phyloP scores from a whole-genome alignment of 306 rosid species.

The Gynostemma pentaphyllum region DNA sequence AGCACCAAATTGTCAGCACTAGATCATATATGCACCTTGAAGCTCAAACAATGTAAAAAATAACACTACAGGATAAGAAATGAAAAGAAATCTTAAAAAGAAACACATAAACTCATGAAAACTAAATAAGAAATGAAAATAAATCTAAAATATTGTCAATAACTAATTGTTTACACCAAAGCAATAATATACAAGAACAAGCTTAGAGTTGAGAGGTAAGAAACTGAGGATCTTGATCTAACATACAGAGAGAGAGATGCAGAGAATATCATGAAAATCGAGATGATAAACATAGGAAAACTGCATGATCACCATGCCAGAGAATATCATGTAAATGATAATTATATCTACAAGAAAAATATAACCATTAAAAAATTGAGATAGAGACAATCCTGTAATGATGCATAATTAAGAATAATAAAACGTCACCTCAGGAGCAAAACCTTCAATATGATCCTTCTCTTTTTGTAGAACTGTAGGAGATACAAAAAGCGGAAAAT shows the following conservation, averaged over 20 bases:
- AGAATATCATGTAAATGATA: too few relatives aligned
- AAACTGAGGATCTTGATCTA: not conserved
- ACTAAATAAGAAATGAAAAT: not conserved
- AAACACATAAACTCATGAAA: not conserved
- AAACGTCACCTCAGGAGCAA: constrained; percentile 95
- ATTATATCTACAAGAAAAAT: not conserved
- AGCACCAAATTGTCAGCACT: not conserved
- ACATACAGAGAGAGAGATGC: not conserved
- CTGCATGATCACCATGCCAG: not conserved
- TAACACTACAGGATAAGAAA: not conserved
- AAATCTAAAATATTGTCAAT: not conserved
- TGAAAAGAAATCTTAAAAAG: not conserved
- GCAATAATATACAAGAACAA: not conserved
- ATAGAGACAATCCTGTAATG: too few relatives aligned
- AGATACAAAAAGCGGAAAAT: constrained; percentile 89
- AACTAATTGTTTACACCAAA: not conserved
- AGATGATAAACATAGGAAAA: not conserved
- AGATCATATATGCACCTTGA: not conserved
- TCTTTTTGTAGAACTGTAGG: constrained; percentile 68
- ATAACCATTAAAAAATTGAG: not conserved
- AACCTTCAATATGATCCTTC: constrained; percentile 94
- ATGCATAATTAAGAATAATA: too few relatives aligned
- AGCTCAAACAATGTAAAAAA: not conserved
- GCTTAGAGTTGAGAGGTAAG: not conserved
- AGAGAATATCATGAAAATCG: not conserved